Evolutionary conservation across 257 asterid species (phyloP).

Genomic region (Petunia axillaris): DNA sequence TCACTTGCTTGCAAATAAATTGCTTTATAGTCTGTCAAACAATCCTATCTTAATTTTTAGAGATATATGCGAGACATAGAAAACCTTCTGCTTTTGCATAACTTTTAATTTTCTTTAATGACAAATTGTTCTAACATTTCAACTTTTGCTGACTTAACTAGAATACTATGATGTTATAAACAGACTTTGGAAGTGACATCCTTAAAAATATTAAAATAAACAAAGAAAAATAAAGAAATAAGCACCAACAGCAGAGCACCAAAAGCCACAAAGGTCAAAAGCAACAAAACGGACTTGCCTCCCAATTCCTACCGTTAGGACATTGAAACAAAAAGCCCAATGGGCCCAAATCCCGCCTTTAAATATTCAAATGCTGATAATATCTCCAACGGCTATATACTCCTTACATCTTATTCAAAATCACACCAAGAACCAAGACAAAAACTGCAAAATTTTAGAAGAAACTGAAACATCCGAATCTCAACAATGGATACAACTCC

Average conservation of each 20-base stretch:
- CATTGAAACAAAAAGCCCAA: not conserved
- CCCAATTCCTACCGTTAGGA: slow-evolving; percentile 48
- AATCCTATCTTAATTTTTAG: not conserved
- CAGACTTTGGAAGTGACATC: not conserved
- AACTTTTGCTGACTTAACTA: no score
- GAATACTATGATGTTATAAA: no score
- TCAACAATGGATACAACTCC: slow-evolving; percentile 67
- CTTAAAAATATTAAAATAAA: no score
- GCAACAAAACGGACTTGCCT: slow-evolving; percentile 37
- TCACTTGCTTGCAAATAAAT: no score
- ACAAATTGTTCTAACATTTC: no score
- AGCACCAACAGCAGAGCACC: not conserved
- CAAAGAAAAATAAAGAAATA: no score
- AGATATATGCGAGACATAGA: not conserved
- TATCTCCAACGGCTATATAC: slow-evolving; percentile 63
- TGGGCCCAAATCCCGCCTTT: slow-evolving; percentile 15
- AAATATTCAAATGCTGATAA: not conserved
- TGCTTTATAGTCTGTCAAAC: not conserved
- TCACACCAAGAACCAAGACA: slow-evolving; percentile 15
- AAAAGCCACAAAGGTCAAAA: slow-evolving; percentile 29
- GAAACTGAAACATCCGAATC: slow-evolving; percentile 18
- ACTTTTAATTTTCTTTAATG: not conserved
- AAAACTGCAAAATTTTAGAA: not conserved
- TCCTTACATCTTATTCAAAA: slow-evolving; percentile 15
- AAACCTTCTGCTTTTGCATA: not conserved